Evolutionary conservation across 441 rosid species (phyloP).

Genomic region (Breynia disticha): DNA sequence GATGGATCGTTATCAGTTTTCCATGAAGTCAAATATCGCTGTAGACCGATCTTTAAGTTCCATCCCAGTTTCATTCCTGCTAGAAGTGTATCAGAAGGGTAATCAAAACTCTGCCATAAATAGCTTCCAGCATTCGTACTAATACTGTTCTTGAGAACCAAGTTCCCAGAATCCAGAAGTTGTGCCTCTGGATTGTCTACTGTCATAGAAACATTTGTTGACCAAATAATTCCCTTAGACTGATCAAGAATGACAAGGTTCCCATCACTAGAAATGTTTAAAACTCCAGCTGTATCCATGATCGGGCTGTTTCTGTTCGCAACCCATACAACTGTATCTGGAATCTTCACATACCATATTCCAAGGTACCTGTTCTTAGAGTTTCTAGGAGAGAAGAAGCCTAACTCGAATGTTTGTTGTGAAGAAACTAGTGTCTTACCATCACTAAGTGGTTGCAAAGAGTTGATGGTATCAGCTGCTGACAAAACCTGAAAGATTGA

Average conservation of each 20-base stretch:
- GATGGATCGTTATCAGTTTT: slow-evolving; percentile 12
- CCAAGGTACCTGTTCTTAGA: slow-evolving; percentile 7
- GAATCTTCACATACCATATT: slow-evolving; percentile 3
- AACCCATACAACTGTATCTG: slow-evolving; percentile 36
- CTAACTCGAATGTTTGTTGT: slow-evolving; percentile 2
- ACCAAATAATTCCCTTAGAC: slow-evolving; percentile 28
- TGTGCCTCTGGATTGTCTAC: slow-evolving; percentile 4
- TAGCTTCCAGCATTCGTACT: not conserved
- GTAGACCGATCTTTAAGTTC: slow-evolving; percentile 7
- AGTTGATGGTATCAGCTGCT: not conserved
- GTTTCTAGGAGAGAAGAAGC: slow-evolving; percentile 7
- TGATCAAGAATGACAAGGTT: slow-evolving; percentile 24
- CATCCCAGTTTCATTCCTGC: slow-evolving; percentile 17
- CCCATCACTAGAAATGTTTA: slow-evolving; percentile 27
- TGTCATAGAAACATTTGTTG: slow-evolving; percentile 30
- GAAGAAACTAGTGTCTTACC: slow-evolving; percentile 5
- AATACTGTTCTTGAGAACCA: not conserved
- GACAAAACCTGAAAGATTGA: not conserved
- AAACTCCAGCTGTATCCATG: slow-evolving; percentile 16
- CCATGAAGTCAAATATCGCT: slow-evolving; percentile 12
- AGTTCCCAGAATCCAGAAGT: slow-evolving; percentile 11
- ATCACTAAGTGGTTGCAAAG: not conserved
- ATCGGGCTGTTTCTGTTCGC: slow-evolving; percentile 57
- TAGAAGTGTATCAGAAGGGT: slow-evolving; percentile 11
- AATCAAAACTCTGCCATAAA: slow-evolving; percentile 16